Conservation (phyloP, 1,284 basidiomycete genomes). For the Macrocybe sp. region DNA sequence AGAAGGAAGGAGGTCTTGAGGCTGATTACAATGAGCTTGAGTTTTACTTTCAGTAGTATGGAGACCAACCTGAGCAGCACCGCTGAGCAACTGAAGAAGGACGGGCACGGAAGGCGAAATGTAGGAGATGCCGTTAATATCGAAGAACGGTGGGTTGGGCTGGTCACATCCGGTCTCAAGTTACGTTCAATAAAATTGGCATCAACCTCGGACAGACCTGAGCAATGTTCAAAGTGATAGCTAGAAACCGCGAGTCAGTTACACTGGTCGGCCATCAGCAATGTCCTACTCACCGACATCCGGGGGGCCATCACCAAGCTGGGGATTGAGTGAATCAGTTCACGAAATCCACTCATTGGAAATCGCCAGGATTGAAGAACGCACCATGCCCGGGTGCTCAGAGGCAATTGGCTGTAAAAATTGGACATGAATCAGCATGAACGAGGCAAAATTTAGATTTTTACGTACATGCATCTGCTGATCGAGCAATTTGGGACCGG, state of each 20-base stretch:
- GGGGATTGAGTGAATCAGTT: neutral
- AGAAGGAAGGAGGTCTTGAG: slow-evolving; percentile 31
- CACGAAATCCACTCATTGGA: neutral
- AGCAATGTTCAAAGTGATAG: slow-evolving; percentile 26
- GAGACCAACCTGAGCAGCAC: slow-evolving; percentile 18
- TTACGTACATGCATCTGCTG: slow-evolving; percentile 28
- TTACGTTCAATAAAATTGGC: no score
- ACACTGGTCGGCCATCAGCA: neutral
- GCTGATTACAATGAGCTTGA: slow-evolving; percentile 10
- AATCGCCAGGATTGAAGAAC: neutral
- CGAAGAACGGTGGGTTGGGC: slow-evolving; percentile 32
- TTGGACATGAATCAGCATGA: neutral
- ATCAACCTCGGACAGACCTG: slow-evolving; percentile 5
- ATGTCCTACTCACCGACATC: slow-evolving; percentile 10
- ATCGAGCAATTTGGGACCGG: slow-evolving; percentile 25
- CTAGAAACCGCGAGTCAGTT: slow-evolving; percentile 12
- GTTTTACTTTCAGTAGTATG: neutral
- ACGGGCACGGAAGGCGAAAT: slow-evolving; percentile 31
- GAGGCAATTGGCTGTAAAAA: slow-evolving; percentile 24
- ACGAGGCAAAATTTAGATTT: neutral
- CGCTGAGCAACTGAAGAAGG: slow-evolving; percentile 34
- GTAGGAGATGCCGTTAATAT: slow-evolving; percentile 33
- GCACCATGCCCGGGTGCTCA: slow-evolving; percentile 24
- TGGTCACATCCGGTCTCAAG: neutral
- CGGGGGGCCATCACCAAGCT: slow-evolving; percentile 15